Percentiles rank a stretch among this genome's conserved stretches.
These are phyloP conservation scores for Fragaria iinumae DNA, from an alignment of 306 rosid genomes.

Conservation along the genomic window DNA sequence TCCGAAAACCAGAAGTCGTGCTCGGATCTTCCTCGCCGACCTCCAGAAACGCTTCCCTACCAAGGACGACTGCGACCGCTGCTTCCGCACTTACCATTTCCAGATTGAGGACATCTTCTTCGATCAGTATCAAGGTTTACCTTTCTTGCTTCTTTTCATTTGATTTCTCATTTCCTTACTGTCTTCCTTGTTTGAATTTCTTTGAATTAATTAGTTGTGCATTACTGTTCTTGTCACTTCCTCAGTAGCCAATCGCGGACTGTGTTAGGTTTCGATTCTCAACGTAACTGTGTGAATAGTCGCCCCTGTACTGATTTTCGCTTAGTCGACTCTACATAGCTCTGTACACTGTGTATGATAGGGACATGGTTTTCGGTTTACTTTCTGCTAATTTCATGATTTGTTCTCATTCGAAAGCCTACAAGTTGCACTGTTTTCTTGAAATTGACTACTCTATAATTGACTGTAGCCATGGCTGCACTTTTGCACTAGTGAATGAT, in stretches of 20 bases:
- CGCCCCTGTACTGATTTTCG: neutral
- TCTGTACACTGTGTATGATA: neutral
- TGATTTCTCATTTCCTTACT: neutral
- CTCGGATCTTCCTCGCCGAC: conserved; percentile 83
- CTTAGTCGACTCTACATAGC: neutral
- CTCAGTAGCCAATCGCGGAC: neutral
- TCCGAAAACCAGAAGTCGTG: conserved; percentile 58
- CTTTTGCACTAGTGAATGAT: neutral
- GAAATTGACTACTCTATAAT: no score
- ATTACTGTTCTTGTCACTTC: neutral
- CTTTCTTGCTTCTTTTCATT: no score
- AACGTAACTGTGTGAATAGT: neutral
- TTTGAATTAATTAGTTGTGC: neutral
- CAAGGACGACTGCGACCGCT: conserved; percentile 55
- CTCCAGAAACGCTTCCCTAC: conserved; percentile 70
- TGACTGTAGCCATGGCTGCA: neutral
- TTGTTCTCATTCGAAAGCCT: neutral
- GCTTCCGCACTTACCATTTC: conserved; percentile 70
- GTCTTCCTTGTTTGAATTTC: neutral
- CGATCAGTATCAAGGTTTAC: conserved; percentile 57
- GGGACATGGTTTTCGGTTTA: neutral
- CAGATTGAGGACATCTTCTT: conserved; percentile 79
- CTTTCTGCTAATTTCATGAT: neutral
- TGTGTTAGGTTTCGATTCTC: neutral
- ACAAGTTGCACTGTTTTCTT: no score